Base-by-base conservation (phyloP, 1,284 basidiomycete genomes). In the Pseudozyma thailandica region DNA sequence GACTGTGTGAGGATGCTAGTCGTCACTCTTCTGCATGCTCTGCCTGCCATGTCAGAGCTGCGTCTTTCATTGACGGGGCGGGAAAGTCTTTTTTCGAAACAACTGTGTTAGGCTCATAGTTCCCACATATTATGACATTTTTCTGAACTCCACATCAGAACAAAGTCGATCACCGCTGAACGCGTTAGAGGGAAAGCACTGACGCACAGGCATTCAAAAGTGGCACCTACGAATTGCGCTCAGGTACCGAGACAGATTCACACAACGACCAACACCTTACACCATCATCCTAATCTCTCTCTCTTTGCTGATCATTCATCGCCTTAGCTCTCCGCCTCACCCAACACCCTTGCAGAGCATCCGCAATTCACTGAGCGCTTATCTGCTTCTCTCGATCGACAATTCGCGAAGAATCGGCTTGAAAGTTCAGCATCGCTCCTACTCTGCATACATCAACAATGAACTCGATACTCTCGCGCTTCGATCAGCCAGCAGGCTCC, bases 401-500 rank as follows among this genome's bases (percentile, higher is more conserved):
- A 9, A 16, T 35, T 35, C n/a, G n/a, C n/a, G n/a, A n/a, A n/a
- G n/a, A n/a, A n/a, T n/a, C n/a, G n/a, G n/a, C n/a, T n/a, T n/a
- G n/a, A n/a, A n/a, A n/a, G n/a, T n/a, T n/a, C n/a, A n/a, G n/a
- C n/a, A n/a, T n/a, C n/a, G n/a, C n/a, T n/a, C n/a, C n/a, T n/a
- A n/a, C n/a, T 4, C 9, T 23, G 20, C 8, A 18, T 10, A 23
- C 23, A 18, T 6, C 39, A 48, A 65, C 6, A 13, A 76, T 76
- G 74, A 72, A 76, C 42, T 75, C 74, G 50, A 58, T 76, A 37
- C 61, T 76, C 26, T 75, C 69, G 1, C 69, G 73, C 42, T 75
- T 76, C 56, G 54, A 58, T 13, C 58, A 63, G 50, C 38, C 59
- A 13, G 18, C 47, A 10, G 46, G 51, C 43, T 56, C 56, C 9